Conservation (phyloP, 164 flowering plant species). For the Vitis rupestris region DNA sequence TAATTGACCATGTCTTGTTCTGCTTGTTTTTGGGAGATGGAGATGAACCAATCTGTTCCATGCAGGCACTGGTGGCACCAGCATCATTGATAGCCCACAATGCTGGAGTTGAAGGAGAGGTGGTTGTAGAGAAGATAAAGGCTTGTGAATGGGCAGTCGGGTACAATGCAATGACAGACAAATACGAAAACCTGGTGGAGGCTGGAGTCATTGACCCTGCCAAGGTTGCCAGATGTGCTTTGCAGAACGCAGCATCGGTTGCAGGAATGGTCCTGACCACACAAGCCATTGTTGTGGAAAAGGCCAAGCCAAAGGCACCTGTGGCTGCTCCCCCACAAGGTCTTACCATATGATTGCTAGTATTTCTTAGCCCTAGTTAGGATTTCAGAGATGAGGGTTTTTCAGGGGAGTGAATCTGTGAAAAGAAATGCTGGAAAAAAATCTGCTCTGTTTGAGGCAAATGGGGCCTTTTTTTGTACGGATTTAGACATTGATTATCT, state of each 20-base stretch:
- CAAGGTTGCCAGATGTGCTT: slow-evolving; percentile 89
- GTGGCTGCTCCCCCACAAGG: slow-evolving; percentile 68
- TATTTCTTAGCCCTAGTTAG: background rate
- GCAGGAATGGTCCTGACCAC: slow-evolving; percentile 99
- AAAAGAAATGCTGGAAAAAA: too few species aligned
- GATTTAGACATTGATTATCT: too few species aligned
- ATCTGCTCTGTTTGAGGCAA: too few species aligned
- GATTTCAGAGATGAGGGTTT: background rate
- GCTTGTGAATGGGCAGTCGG: slow-evolving; percentile 88
- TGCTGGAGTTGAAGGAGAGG: slow-evolving; percentile 98
- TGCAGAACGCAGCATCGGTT: slow-evolving; percentile 95
- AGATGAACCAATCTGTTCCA: background rate
- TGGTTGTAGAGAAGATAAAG: slow-evolving; percentile 95
- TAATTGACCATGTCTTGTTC: too few species aligned
- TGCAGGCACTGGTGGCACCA: slow-evolving; percentile 89
- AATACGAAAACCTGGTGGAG: slow-evolving; percentile 74
- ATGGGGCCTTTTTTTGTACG: too few species aligned
- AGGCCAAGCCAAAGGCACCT: slow-evolving; percentile 64
- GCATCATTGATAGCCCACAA: slow-evolving; percentile 92
- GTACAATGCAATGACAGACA: slow-evolving; percentile 93
- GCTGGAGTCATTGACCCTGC: slow-evolving; percentile 99
- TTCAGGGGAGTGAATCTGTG: background rate
- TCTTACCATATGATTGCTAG: slow-evolving; percentile 34
- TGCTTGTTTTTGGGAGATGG: too few species aligned
- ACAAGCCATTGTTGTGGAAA: slow-evolving; percentile 97